Base-by-base conservation (phyloP, 768 basidiomycete genomes). In the Naganishia randhawae region DNA sequence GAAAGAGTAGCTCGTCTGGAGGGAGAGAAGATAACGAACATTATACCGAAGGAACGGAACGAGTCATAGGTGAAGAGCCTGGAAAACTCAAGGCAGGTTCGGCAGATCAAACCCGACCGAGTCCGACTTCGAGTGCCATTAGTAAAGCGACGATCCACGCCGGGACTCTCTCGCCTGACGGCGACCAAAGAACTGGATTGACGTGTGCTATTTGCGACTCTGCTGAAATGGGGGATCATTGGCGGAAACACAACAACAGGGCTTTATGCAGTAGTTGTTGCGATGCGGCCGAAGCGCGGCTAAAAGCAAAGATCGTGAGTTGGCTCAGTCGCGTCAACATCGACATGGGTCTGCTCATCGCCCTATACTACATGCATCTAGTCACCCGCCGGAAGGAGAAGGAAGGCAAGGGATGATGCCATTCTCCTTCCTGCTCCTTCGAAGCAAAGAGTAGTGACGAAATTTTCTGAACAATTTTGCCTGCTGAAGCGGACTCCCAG, bases 381-480 rank as follows among this genome's bases (percentile, higher is more conserved):
- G 54, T 11, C 8, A n/a, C 25, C 45, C 31, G 19, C 14, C 32
- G 57, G 41, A 25, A 13, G 37, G 22, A 31, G 41, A 14, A n/a
- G 39, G 10, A 39, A 39, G 16, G 57, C 57, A 22, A 61, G 57
- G 27, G 37, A 61, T 25, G 57, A 61, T 42, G 57, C 57, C 8
- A 37, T 61, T 17, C 39, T 61, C 3, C 32, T 61, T 2, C 57
- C 57, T 25, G 37, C 37, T n/a, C 57, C 57, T 35, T 39, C 57
- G 32, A 61, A 61, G 33, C 57, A 61, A 11, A 61, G 22, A 41
- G 35, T 41, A 14, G 19, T 39, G 7, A 61, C 37, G 22, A 37
- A 39, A 42, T 9, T 61, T 25, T 22, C 39, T 13, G 57, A 61
- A 25, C 22, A 39, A 27, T 29, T 61, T 13, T 25, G 10, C 1